Base-by-base conservation (phyloP, 495 filamentous ascomycete species). In the Terfezia boudieri region DNA sequence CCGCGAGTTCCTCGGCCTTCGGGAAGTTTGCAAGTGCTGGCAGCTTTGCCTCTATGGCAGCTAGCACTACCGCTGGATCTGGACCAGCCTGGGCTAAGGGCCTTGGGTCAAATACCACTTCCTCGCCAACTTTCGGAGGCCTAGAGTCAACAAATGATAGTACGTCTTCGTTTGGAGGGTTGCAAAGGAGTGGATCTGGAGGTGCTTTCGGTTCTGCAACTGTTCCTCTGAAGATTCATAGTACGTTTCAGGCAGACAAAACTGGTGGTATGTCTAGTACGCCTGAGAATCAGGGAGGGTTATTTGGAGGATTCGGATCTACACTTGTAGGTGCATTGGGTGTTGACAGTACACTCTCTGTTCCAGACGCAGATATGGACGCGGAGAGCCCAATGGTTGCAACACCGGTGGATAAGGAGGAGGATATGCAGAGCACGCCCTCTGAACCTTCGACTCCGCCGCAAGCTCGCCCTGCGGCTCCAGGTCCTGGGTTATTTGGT, bases 191-290 rank as follows among this genome's bases (percentile, higher is more conserved):
- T 50, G 51, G 68, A 49, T 64, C 69, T 43, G 67, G 66, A 9
- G 64, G 67, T 6, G 52, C 64, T 11, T 81, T 86, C 64, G 77
- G 79, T 14, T 32, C 26, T 32, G 64, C 71, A 37, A 68, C 70
- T 9, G 59, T 67, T 52, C 72, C 74, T 0, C 94, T 95, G 64
- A 77, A 78, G 23, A 72, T 95, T 20, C 80, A 76, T 2, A 83
- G 81, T 48, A 82, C 78, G 12, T 95, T 95, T 68, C 86, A 90
- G 65, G 72, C 72, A 35, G 88, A 93, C 58, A 67, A 66, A 17
- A 71, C 77, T 9, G 74, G 76, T 38, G 67, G 74, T 17, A 59
- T 66, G 11, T 69, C 68, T 12, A 56, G 63, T 51, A 58, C 58
- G 9, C 62, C 61, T 56, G 59, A 59, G 23, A 23, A 51, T 9